Evolutionary conservation across 2,329 filamentous ascomycete species (phyloP).

Genomic region (Penicillium sp.): DNA sequence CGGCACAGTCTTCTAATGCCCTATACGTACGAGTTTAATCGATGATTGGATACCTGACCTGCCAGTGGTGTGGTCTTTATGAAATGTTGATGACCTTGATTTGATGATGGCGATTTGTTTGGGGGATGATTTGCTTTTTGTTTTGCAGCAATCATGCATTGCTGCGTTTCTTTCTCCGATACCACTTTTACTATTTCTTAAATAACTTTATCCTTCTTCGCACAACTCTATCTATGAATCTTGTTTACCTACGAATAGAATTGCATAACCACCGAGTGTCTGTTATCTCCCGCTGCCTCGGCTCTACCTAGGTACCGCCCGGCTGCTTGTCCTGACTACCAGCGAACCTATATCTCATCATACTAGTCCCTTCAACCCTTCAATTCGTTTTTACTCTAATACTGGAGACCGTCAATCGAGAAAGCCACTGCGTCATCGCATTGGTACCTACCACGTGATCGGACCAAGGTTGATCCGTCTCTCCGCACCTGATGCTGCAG

Average conservation of each 20-base stretch:
- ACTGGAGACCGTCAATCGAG: not conserved
- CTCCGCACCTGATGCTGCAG: constrained; percentile 22
- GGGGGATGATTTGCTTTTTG: constrained; percentile 9
- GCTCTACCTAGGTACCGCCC: not conserved
- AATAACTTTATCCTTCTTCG: constrained; percentile 1
- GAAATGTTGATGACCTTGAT: constrained; percentile 27
- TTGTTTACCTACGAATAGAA: not conserved
- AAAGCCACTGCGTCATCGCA: not conserved
- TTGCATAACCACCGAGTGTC: not conserved
- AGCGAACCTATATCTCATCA: not conserved
- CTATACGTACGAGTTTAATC: constrained; percentile 20
- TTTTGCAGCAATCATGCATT: constrained; percentile 4
- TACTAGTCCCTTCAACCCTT: not conserved
- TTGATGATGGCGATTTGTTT: not conserved
- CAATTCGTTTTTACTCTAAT: not conserved
- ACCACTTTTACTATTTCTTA: constrained; percentile 7
- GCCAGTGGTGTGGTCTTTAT: constrained; percentile 26
- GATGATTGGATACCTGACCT: constrained; percentile 26
- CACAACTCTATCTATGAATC: not conserved
- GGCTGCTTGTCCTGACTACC: not conserved
- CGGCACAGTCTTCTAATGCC: constrained; percentile 79
- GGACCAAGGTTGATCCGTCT: constrained; percentile 19
- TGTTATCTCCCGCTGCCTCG: constrained; percentile 16
- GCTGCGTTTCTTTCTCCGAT: constrained; percentile 17
- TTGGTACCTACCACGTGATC: constrained; percentile 12